phyloP scores from a whole-genome alignment of 2,329 filamentous ascomycete genomes.

The Shiraia bambusicola region DNA sequence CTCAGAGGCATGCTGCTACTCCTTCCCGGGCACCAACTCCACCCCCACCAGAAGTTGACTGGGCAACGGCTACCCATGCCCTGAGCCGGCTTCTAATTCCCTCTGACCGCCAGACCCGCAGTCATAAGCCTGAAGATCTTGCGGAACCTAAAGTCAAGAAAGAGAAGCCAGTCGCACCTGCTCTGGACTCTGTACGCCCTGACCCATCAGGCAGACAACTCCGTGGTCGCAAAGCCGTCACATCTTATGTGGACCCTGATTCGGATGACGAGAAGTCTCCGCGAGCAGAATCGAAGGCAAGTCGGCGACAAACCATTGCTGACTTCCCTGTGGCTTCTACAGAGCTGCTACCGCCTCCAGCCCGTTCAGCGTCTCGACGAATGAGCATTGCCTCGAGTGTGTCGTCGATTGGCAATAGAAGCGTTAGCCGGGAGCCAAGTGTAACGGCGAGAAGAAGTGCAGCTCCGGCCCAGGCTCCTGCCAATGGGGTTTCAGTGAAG shows the following conservation, averaged over 20 bases:
- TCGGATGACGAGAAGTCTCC: slow-evolving; percentile 39
- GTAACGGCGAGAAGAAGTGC: slow-evolving; percentile 43
- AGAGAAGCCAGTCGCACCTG: slow-evolving; percentile 51
- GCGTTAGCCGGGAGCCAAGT: slow-evolving; percentile 39
- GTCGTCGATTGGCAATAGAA: slow-evolving; percentile 41
- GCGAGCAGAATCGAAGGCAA: slow-evolving; percentile 29
- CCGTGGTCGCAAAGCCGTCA: slow-evolving; percentile 63
- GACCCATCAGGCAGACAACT: slow-evolving; percentile 62
- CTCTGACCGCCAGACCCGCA: slow-evolving; percentile 69
- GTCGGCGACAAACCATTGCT: slow-evolving; percentile 45
- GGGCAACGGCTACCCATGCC: slow-evolving; percentile 81
- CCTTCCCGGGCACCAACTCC: slow-evolving; percentile 57
- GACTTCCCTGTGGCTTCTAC: slow-evolving; percentile 33
- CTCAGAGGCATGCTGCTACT: slow-evolving; percentile 46
- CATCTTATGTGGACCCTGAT: slow-evolving; percentile 57
- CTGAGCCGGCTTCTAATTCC: slow-evolving; percentile 82
- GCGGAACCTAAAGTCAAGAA: slow-evolving; percentile 58
- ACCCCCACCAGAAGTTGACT: slow-evolving; percentile 78
- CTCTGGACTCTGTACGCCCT: slow-evolving; percentile 42
- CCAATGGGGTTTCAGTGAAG: slow-evolving; percentile 54
- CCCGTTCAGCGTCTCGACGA: slow-evolving; percentile 39
- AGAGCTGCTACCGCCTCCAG: slow-evolving; percentile 20
- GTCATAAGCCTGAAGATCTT: slow-evolving; percentile 76
- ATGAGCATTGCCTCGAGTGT: slow-evolving; percentile 50
- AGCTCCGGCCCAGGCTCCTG: slow-evolving; percentile 19